A percentile compares a stretch with the other conserved stretches of the same genome.
phyloP scores from a whole-genome alignment of 495 filamentous ascomycete species.

The Penicillium bovifimosum region DNA sequence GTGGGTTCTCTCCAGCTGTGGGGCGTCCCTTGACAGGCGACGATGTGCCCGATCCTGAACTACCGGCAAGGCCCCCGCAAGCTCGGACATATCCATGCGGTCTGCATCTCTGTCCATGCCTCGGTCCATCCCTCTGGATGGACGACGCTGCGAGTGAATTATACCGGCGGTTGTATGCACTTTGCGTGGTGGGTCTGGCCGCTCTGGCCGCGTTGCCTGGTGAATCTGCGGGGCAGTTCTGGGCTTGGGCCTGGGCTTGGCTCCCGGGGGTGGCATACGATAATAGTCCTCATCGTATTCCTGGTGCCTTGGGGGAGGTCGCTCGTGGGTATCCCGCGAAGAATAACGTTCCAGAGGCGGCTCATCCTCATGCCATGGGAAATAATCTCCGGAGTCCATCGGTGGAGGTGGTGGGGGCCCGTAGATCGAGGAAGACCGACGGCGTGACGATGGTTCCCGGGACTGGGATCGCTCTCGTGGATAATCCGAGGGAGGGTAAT shows the following conservation, averaged over 20 bases:
- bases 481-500: slow-evolving; percentile 22
- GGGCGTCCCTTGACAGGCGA: slow-evolving; percentile 25
- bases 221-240: slow-evolving; percentile 31
- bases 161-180: slow-evolving; percentile 2
- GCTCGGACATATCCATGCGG: slow-evolving; percentile 30
- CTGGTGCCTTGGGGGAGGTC: slow-evolving; percentile 10
- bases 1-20: slow-evolving; percentile 32
- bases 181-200: slow-evolving; percentile 16
- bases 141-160: slow-evolving; percentile 27
- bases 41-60: slow-evolving; percentile 22
- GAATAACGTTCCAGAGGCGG: slow-evolving; percentile 19
- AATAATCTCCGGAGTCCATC: slow-evolving; percentile 24
- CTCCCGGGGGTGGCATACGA: slow-evolving; percentile 37
- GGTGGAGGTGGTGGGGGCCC: slow-evolving; percentile 19
- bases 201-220: slow-evolving; percentile 24
- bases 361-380: slow-evolving; percentile 24
- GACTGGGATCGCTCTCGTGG: slow-evolving; percentile 30
- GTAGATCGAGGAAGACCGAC: slow-evolving; percentile 31
- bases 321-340: slow-evolving; percentile 24
- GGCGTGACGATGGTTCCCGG: slow-evolving; percentile 28
- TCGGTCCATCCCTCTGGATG: slow-evolving; percentile 16
- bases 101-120: neutral
- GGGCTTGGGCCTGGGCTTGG: slow-evolving; percentile 25
- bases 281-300: slow-evolving; percentile 41
- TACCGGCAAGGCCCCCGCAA: slow-evolving; percentile 28